Base-by-base conservation (phyloP, 139 green algal species). In the Desmodesmus armatus region DNA sequence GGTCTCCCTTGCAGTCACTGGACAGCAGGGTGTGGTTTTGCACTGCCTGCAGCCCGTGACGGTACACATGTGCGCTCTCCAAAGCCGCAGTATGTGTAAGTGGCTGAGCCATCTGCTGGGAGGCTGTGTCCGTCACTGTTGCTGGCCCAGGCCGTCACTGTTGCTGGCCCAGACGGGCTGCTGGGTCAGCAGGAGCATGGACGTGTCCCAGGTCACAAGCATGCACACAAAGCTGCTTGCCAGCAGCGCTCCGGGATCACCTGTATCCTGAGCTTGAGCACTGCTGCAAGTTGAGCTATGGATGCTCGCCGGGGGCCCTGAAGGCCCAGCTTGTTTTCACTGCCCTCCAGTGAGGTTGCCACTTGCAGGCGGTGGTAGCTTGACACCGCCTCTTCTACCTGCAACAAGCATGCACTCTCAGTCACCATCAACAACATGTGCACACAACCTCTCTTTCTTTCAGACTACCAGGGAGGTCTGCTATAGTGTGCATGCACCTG, bases 321-420 rank as follows among this genome's bases (percentile, higher is more conserved):
- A 27, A 93, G 84, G 78, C 87, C 76, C 35, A 93, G 55, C 2
- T 92, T 84, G 51, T 93, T 93, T n/a, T 93, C 90, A 21, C 5
- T 72, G 82, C 87, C 37, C 25, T 92, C 90, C 76, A 88, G 86
- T 49, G 88, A 84, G 33, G 90, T 84, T 33, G 90, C 90, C 1
- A 93, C 90, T 65, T 93, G 90, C 19, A 93, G 78, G 4, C 88
- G 83, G 39, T 91, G 88, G 51, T 91, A 93, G 1, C 86, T 80
- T 13, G 90, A 80, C 2, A 89, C 74, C 5, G 90, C 90, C 72
- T 93, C 90, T 40, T 93, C 90, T 5, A 92, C 86, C 88, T 93
- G 79, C 66, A 58, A 3, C 29, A n/a, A n/a, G n/a, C n/a, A n/a
- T n/a, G n/a, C n/a, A n/a, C n/a, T n/a, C n/a, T n/a, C n/a, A n/a